Evolutionary conservation across 1,284 basidiomycete genomes (phyloP).

Genomic region (Ceratobasidium theobromae): DNA sequence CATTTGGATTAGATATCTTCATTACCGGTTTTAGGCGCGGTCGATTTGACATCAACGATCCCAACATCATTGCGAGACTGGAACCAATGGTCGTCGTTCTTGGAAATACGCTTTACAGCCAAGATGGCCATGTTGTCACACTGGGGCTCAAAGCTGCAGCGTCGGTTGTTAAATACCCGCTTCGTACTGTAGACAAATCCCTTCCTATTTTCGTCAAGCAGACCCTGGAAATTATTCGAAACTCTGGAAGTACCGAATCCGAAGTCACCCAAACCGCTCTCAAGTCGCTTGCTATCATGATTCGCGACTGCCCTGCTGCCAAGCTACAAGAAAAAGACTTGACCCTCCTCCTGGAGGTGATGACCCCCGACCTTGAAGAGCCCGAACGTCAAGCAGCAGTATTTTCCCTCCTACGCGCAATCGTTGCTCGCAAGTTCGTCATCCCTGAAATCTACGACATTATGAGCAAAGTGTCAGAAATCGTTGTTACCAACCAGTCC

Average conservation of each 20-base stretch:
- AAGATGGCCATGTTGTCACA: slow-evolving; percentile 74
- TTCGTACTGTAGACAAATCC: slow-evolving; percentile 74
- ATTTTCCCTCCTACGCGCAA: slow-evolving; percentile 89
- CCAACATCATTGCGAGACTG: slow-evolving; percentile 70
- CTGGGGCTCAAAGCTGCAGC: slow-evolving; percentile 81
- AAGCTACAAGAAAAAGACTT: slow-evolving; percentile 90
- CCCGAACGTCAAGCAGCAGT: slow-evolving; percentile 82
- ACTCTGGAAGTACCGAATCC: slow-evolving; percentile 85
- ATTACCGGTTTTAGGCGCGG: slow-evolving; percentile 83
- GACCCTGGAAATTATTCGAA: slow-evolving; percentile 81
- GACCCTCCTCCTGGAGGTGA: slow-evolving; percentile 80
- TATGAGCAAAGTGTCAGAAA: slow-evolving; percentile 93
- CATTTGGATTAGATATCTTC: slow-evolving; percentile 91
- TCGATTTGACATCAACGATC: slow-evolving; percentile 82
- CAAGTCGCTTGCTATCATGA: slow-evolving; percentile 80
- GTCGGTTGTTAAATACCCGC: slow-evolving; percentile 81
- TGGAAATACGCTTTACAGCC: slow-evolving; percentile 92
- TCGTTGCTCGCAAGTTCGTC: slow-evolving; percentile 87
- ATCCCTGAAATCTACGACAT: slow-evolving; percentile 97
- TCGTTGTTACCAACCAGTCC: slow-evolving; percentile 94
- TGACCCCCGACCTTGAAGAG: slow-evolving; percentile 93
- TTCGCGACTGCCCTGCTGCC: slow-evolving; percentile 80
- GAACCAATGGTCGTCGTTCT: slow-evolving; percentile 86
- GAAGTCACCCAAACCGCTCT: slow-evolving; percentile 88
- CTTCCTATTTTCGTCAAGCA: slow-evolving; percentile 85